These are phyloP conservation scores for Fusarium oxysporum DNA, from an alignment of 2,329 filamentous ascomycete species.

Conservation along the genomic window DNA sequence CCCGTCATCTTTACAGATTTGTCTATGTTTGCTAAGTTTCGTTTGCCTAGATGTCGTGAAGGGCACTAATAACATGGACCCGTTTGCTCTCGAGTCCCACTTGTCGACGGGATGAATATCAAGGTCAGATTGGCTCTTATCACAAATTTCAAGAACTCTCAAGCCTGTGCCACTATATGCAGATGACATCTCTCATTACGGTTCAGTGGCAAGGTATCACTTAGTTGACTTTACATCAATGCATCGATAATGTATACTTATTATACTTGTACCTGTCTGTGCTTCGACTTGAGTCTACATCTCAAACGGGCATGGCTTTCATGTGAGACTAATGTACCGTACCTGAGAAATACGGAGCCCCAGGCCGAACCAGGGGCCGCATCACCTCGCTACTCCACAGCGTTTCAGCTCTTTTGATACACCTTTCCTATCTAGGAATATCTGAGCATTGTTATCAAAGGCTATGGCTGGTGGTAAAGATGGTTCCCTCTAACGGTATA, in stretches of 20 bases:
- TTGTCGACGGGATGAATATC: neutral
- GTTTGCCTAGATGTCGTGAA: constrained; percentile 16
- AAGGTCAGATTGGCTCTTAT: constrained; percentile 8
- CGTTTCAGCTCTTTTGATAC: constrained; percentile 36
- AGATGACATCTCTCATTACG: neutral
- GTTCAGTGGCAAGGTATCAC: neutral
- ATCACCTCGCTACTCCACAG: constrained; percentile 32
- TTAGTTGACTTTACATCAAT: neutral
- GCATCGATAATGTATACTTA: neutral
- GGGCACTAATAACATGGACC: neutral
- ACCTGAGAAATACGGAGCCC: constrained; percentile 29
- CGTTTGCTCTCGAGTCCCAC: constrained; percentile 4
- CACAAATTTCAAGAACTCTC: constrained; percentile 8
- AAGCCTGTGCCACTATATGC: neutral
- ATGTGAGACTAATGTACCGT: constrained; percentile 26
- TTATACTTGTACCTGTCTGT: neutral
- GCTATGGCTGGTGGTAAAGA: neutral
- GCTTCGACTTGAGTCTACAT: constrained; percentile 9
- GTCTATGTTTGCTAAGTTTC: constrained; percentile 22
- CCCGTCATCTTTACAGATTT: neutral
- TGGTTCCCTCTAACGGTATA: neutral
- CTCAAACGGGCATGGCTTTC: constrained; percentile 23
- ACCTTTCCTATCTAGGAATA: constrained; percentile 34
- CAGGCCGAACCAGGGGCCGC: constrained; percentile 17
- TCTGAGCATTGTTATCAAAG: neutral